Base-by-base conservation (phyloP, 2,329 filamentous ascomycete genomes). In the Ophiosphaerella korrae region DNA sequence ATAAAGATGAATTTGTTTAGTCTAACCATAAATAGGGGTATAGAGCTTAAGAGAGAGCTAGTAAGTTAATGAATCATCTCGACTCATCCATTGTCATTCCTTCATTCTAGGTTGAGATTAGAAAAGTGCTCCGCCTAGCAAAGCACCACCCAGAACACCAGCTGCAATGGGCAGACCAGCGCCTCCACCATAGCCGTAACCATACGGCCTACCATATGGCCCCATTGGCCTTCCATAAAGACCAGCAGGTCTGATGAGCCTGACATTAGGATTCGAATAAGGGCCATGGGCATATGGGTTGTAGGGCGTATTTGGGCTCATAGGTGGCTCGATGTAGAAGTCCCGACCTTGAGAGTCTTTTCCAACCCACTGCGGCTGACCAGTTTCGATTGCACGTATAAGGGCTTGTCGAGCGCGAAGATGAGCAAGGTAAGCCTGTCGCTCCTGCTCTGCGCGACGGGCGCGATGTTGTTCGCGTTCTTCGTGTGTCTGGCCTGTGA, bases 251-350 rank as follows among this genome's bases (percentile, higher is more conserved):
- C 81, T 74, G 35, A 81, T 68, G 59, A 77, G 84, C 44, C 78
- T 68, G 6, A 76, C 76, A 62, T 79, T 78, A 3, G 77, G 77
- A 48, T 76, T 75, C 14, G 71, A 71, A 63, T 83, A 84, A 42
- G 59, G 72, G 33, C 75, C 78, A 29, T 65, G 65, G 2, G 62
- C 68, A 66, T 78, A 82, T 5, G 78, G 80, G 54, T 76, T 80
- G 58, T 74, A 77, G 1, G 63, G 60, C 14, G 57, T 59, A 12
- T 52, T 54, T 1, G 61, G 54, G 0, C 73, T 75, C 23, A 71
- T 69, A 1, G 82, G 82, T 7, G 83, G 82, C 2, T 84, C 80
- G 31, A 86, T 77, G 66, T 82, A 87, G n/a, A 86, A 73, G 47
- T 84, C 80, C 34, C 76, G 74, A 1, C 83, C 82, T 29, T 82